These are phyloP conservation scores for Podospora tetraspora DNA, from an alignment of 495 filamentous ascomycete genomes.

Conservation along the genomic window DNA sequence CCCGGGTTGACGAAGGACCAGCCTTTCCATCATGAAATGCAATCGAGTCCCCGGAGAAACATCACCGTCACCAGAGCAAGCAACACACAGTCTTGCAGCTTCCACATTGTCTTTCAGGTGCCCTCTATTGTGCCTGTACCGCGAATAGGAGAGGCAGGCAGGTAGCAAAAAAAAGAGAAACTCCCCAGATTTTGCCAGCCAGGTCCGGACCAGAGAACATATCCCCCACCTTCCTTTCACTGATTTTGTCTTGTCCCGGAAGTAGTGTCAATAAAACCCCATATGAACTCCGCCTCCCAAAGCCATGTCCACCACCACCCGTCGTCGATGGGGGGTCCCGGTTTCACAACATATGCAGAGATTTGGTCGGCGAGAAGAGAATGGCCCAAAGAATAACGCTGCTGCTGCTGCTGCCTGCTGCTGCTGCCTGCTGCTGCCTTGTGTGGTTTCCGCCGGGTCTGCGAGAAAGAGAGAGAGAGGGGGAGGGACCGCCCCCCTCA, in stretches of 20 bases:
- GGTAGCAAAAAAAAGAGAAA: constrained; percentile 1
- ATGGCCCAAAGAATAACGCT: constrained; percentile 9
- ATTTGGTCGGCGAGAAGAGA: background rate
- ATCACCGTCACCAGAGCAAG: background rate
- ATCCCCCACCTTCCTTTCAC: background rate
- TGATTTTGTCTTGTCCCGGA: background rate
- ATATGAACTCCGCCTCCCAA: constrained; percentile 10
- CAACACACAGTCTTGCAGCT: background rate
- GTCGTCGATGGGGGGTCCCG: background rate
- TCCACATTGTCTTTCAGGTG: constrained; percentile 4
- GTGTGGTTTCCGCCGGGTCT: background rate
- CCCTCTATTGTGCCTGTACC: constrained; percentile 6
- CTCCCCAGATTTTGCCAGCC: background rate
- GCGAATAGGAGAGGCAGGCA: background rate
- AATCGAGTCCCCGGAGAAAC: background rate
- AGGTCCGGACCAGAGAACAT: constrained; percentile 6
- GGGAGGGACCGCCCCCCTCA: background rate
- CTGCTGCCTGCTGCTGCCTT: background rate
- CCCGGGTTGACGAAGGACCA: background rate
- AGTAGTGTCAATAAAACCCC: constrained; percentile 4
- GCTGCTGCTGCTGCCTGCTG: background rate
- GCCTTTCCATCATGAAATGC: background rate
- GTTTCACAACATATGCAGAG: constrained; percentile 2
- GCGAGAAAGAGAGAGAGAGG: background rate
- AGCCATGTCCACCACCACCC: constrained; percentile 3